These are phyloP conservation scores for Saitoella complicata DNA, from an alignment of 805 yeast species.

Conservation along the genomic window DNA sequence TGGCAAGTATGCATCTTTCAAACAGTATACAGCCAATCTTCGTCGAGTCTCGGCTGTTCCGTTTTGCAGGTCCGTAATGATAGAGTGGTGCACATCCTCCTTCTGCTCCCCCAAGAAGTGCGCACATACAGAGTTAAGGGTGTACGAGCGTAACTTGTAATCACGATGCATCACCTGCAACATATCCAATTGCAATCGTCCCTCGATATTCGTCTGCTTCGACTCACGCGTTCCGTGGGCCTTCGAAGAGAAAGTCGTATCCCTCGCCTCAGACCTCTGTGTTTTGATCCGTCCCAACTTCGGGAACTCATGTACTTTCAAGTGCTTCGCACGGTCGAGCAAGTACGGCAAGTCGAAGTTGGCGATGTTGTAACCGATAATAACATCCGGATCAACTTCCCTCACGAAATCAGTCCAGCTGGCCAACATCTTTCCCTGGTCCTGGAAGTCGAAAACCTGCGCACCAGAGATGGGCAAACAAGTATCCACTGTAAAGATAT, in stretches of 20 bases:
- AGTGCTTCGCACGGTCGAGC: slow-evolving; percentile 67
- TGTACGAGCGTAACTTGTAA: slow-evolving; percentile 83
- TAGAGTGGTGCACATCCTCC: slow-evolving; percentile 95
- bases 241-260: slow-evolving; percentile 73
- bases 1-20: slow-evolving; percentile 91
- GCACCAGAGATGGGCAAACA: slow-evolving; percentile 92
- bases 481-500: slow-evolving; percentile 82
- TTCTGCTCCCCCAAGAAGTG: slow-evolving; percentile 89
- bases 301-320: slow-evolving; percentile 53
- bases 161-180: slow-evolving; percentile 89
- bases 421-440: slow-evolving; percentile 68
- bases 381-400: slow-evolving; percentile 83
- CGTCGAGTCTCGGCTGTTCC: slow-evolving; percentile 87
- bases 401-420: slow-evolving; percentile 78
- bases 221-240: slow-evolving; percentile 95
- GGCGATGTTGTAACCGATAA: slow-evolving; percentile 88
- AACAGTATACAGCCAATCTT: slow-evolving; percentile 89
- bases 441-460: slow-evolving; percentile 57
- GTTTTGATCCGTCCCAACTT: slow-evolving; percentile 63
- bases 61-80: slow-evolving; percentile 84
- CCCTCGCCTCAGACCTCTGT: slow-evolving; percentile 62
- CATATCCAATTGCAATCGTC: slow-evolving; percentile 86
- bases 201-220: slow-evolving; percentile 81
- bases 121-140: slow-evolving; percentile 88
- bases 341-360: slow-evolving; percentile 93